phyloP scores from a whole-genome alignment of 305 asterid species.

The Petunia hybrid region DNA sequence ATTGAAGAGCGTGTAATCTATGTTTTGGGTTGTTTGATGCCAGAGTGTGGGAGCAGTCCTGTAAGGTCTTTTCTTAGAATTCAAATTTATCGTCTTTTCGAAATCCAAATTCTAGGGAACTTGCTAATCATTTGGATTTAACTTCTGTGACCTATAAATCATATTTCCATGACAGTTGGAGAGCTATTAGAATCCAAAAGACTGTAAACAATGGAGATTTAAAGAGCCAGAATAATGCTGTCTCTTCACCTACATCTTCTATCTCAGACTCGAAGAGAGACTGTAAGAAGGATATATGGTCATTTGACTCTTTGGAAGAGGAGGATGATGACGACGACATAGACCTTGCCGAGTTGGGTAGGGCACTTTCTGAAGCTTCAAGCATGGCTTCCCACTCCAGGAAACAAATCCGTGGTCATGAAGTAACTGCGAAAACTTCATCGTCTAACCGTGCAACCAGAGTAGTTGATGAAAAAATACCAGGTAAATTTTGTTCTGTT shows the following conservation, averaged over 20 bases:
- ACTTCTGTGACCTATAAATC: conserved; percentile 12
- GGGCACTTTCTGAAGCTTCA: conserved; percentile 81
- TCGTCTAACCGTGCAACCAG: conserved; percentile 41
- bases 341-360: conserved; percentile 76
- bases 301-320: conserved; percentile 52
- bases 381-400: conserved; percentile 51
- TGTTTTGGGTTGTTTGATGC: conserved; percentile 68
- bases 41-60: conserved; percentile 63
- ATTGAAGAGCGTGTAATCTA: conserved; percentile 76
- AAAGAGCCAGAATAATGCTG: conserved; percentile 39
- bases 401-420: conserved; percentile 46
- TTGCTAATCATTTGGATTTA: conserved; percentile 28
- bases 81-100: conserved; percentile 22
- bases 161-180: conserved; percentile 62
- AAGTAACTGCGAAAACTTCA: conserved; percentile 43
- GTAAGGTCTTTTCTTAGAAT: conserved; percentile 54
- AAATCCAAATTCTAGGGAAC: not conserved
- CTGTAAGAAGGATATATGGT: conserved; percentile 55
- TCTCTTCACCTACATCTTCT: conserved; percentile 43
- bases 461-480: conserved; percentile 53
- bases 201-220: conserved; percentile 40
- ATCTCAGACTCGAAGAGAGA: conserved; percentile 49
- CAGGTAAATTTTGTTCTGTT: conserved; percentile 50
- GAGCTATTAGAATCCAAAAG: conserved; percentile 85
- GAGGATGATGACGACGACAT: conserved; percentile 56